Conservation (phyloP, 371 early-diverging fungal species). For the Apophysomyces trapeziformis region DNA sequence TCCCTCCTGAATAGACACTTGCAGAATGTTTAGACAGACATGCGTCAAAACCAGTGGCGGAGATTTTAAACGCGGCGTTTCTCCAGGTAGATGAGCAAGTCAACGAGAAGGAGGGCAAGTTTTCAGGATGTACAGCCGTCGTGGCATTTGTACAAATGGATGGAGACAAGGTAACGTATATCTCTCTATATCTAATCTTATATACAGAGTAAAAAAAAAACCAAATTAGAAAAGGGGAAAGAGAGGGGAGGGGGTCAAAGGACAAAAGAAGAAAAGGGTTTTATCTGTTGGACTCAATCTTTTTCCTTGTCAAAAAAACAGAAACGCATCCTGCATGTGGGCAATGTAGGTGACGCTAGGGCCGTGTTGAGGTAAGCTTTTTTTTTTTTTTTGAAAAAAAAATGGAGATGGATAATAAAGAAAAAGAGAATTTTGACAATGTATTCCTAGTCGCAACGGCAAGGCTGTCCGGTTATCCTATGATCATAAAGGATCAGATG, state of each 20-base stretch:
- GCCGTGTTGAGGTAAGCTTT: constrained; percentile 83
- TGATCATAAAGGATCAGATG: constrained; percentile 97
- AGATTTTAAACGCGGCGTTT: constrained; percentile 86
- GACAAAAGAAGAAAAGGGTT: neutral
- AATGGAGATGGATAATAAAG: too few species aligned
- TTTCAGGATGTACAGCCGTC: constrained; percentile 93
- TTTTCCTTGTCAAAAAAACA: neutral
- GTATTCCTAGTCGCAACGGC: constrained; percentile 70
- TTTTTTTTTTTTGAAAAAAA: too few species aligned
- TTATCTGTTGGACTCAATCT: neutral
- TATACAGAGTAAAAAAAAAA: too few species aligned
- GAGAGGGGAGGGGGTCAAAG: too few species aligned
- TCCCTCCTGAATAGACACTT: constrained; percentile 18
- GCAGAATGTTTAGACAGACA: constrained; percentile 24
- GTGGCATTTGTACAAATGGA: constrained; percentile 72
- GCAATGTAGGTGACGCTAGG: constrained; percentile 97
- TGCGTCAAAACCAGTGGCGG: constrained; percentile 59
- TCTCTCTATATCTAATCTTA: too few species aligned
- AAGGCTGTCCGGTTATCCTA: constrained; percentile 90
- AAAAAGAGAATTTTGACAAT: constrained; percentile 5
- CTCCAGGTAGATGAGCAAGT: constrained; percentile 81
- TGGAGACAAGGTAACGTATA: constrained; percentile 37
- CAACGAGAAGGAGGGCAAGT: constrained; percentile 69
- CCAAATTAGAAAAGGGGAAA: too few species aligned
- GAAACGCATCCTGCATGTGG: constrained; percentile 87